Base-by-base conservation (phyloP, 179 eudicot species). In the Patellifolia procumbens region DNA sequence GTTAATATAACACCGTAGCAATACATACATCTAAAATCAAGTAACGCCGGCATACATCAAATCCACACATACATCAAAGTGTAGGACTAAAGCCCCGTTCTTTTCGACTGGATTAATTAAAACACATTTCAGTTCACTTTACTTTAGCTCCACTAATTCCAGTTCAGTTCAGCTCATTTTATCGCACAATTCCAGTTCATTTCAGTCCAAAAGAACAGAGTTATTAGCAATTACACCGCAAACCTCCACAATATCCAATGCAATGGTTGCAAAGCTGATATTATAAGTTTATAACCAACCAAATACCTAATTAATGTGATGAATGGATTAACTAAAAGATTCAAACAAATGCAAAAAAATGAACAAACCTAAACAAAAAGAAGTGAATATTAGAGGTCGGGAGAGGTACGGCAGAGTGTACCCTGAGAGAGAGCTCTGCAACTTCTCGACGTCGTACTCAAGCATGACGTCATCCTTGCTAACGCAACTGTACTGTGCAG, bases 381-480 rank as follows among this genome's bases (percentile, higher is more conserved):
- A 61, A 28, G 37, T 15, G 80, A 89, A 73, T 78, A 60, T 59
- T 86, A 88, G 93, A 89, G 91, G 86, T 79, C 79, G 81, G 91
- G 93, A 85, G 91, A 92, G 88, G 96, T 92, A 80, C 94, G 85
- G 91, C 96, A 92, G 92, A 89, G 91, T 83, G 90, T 92, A 94
- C 98, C 98, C 96, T 92, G 96, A 35, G 92, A 88, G 71, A 90
- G 91, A 65, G 98, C 88, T 80, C 92, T 86, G 81, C 86, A 89
- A 82, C 86, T 90, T 87, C 90, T 84, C 6, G 92, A 90, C 4
- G 88, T 74, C 16, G 88, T 66, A 76, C 94, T 92, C 80, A 94
- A 82, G 88, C 96, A 86, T 19, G 98, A 94, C 16, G 91, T 94
- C 94, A 94, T 77, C 88, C 96, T 94, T 22, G 97, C 96, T 24